Conservation (phyloP, 371 early-diverging fungal genomes). For the Smittium culicis region DNA sequence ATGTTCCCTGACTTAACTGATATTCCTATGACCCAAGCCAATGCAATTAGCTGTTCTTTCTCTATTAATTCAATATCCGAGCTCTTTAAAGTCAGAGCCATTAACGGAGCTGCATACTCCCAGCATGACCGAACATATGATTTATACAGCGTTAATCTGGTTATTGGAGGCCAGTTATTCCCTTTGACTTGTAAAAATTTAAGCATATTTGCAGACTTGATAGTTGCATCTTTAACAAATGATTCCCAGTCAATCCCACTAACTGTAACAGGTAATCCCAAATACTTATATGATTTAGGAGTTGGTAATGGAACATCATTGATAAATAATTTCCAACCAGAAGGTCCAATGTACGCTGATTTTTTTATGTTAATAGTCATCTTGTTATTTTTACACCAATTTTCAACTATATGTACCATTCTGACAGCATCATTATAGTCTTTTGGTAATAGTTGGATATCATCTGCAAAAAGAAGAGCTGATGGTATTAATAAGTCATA, state of each 20-base stretch:
- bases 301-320: background rate
- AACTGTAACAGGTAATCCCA: background rate
- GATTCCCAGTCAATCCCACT: background rate
- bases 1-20: background rate
- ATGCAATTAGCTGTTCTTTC: background rate
- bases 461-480: conserved; percentile 5
- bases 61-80: background rate
- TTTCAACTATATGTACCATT: background rate
- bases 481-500: background rate
- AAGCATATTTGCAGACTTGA: background rate
- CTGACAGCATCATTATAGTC: background rate
- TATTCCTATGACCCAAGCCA: background rate
- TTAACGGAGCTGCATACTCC: conserved; percentile 8
- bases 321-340: background rate
- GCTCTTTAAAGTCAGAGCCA: background rate
- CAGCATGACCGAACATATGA: conserved; percentile 1
- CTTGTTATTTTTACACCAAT: background rate
- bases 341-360: background rate
- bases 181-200: conserved; percentile 6
- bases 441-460: conserved; percentile 4
- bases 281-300: conserved; percentile 5
- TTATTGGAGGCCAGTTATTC: background rate
- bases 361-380: background rate
- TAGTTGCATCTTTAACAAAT: too few relatives aligned
- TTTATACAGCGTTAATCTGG: conserved; percentile 1